phyloP scores from a whole-genome alignment of 2,329 filamentous ascomycete genomes.

The Dryadomyces quercus-mongolicae region DNA sequence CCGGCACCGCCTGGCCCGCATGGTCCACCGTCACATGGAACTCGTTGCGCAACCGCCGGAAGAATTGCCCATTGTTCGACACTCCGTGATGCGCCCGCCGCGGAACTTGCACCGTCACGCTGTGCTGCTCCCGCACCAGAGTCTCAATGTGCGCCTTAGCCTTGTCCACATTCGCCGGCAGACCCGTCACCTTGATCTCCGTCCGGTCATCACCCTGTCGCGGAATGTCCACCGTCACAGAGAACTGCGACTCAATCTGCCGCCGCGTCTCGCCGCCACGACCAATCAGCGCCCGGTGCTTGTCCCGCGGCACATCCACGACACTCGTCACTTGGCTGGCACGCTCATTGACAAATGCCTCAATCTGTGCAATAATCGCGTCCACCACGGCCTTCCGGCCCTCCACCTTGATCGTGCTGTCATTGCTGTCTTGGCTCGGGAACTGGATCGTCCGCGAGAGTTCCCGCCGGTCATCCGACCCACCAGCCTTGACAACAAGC shows the following conservation, averaged over 20 bases:
- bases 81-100: constrained; percentile 72
- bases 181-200: constrained; percentile 74
- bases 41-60: constrained; percentile 79
- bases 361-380: constrained; percentile 73
- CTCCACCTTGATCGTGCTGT: constrained; percentile 77
- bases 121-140: constrained; percentile 74
- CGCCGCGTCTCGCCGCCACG: constrained; percentile 81
- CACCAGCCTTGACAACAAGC: constrained; percentile 79
- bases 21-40: constrained; percentile 87
- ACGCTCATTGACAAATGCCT: constrained; percentile 69
- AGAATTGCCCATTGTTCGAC: constrained; percentile 82
- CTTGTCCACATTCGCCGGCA: constrained; percentile 65
- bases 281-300: constrained; percentile 85
- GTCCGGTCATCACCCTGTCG: constrained; percentile 77
- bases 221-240: constrained; percentile 79
- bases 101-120: constrained; percentile 77
- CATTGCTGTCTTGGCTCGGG: constrained; percentile 75
- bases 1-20: constrained; percentile 63
- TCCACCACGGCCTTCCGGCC: constrained; percentile 75
- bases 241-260: constrained; percentile 74
- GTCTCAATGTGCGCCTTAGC: constrained; percentile 76
- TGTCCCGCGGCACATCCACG: constrained; percentile 74
- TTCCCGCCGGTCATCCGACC: constrained; percentile 72
- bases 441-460: constrained; percentile 88
- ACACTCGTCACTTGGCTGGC: constrained; percentile 70